Conservation (phyloP, 2,329 filamentous ascomycete genomes). For the Neoascochyta sp. region DNA sequence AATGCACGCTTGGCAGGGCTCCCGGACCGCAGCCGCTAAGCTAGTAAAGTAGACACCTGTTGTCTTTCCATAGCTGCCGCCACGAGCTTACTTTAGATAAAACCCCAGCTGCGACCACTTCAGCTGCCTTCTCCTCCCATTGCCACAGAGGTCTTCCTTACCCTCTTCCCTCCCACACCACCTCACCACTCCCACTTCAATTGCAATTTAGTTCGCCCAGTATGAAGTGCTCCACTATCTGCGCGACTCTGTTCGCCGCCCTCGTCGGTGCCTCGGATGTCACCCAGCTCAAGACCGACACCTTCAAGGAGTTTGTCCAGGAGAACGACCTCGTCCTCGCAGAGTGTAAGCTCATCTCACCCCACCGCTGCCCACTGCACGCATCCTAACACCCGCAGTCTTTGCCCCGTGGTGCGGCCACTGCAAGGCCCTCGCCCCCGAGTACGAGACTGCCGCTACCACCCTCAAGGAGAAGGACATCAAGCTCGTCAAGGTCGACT, state of each 20-base stretch:
- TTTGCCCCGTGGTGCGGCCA: constrained; percentile 96
- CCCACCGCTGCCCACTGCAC: too few species aligned
- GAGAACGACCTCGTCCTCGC: constrained; percentile 85
- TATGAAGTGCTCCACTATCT: constrained; percentile 38
- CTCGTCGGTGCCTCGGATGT: constrained; percentile 74
- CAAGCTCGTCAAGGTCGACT: constrained; percentile 83
- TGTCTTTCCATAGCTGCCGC: constrained; percentile 17
- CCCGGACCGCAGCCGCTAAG: constrained; percentile 8
- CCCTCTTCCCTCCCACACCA: constrained; percentile 6
- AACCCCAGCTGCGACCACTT: constrained; percentile 16
- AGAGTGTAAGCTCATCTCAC: constrained; percentile 68
- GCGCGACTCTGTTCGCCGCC: constrained; percentile 49
- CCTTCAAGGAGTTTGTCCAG: constrained; percentile 82
- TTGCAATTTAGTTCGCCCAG: constrained; percentile 13
- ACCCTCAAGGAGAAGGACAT: constrained; percentile 85
- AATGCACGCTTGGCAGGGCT: constrained; percentile 11
- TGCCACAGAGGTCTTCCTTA: constrained; percentile 19
- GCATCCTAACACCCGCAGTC: constrained; percentile 61
- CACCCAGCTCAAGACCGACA: constrained; percentile 75
- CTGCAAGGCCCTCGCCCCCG: constrained; percentile 95
- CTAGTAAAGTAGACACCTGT: constrained; percentile 16
- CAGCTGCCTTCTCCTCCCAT: constrained; percentile 11
- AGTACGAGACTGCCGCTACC: constrained; percentile 84
- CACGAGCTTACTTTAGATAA: constrained; percentile 20
- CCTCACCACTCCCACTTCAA: constrained; percentile 9